Evolutionary conservation across 2,329 filamentous ascomycete species (phyloP).

Genomic region (Fusarium solani-melongenae): DNA sequence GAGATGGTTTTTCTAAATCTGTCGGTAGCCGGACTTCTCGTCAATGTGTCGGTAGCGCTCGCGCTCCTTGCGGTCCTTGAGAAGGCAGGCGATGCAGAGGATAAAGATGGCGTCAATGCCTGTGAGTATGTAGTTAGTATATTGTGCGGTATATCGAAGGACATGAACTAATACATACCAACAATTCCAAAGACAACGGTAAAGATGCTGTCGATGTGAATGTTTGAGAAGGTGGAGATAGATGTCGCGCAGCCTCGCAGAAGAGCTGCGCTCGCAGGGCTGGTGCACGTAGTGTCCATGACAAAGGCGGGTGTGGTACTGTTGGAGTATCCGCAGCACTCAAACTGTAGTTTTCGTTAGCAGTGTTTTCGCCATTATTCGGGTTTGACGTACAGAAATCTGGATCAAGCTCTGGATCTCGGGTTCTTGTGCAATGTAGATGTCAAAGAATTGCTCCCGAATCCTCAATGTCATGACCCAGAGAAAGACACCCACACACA

Average conservation of each 20-base stretch:
- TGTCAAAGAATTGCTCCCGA: conserved; percentile 67
- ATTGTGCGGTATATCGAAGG: not conserved
- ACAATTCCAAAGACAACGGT: conserved; percentile 85
- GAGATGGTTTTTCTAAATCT: conserved; percentile 51
- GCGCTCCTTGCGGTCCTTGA: conserved; percentile 84
- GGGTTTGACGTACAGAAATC: conserved; percentile 64
- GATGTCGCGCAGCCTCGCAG: conserved; percentile 76
- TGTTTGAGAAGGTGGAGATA: conserved; percentile 76
- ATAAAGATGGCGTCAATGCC: conserved; percentile 75
- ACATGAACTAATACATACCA: conserved; percentile 54
- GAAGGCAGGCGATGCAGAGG: conserved; percentile 77
- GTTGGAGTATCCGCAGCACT: conserved; percentile 85
- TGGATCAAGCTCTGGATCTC: conserved; percentile 76
- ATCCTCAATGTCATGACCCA: conserved; percentile 81
- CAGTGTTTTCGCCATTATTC: not conserved
- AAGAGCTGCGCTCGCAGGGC: conserved; percentile 75
- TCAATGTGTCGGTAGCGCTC: conserved; percentile 84
- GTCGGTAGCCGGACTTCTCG: conserved; percentile 73
- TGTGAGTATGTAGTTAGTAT: conserved; percentile 36
- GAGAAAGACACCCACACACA: conserved; percentile 73
- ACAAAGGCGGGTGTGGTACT: conserved; percentile 78
- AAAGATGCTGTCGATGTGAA: conserved; percentile 80
- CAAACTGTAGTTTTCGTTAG: conserved; percentile 63
- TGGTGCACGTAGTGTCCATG: conserved; percentile 74
- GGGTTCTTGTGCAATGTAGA: conserved; percentile 70